A percentile compares a stretch with the other conserved stretches of the same genome.
These are phyloP conservation scores for Sporormia fimetaria DNA, from an alignment of 495 filamentous ascomycete species.

Conservation along the genomic window DNA sequence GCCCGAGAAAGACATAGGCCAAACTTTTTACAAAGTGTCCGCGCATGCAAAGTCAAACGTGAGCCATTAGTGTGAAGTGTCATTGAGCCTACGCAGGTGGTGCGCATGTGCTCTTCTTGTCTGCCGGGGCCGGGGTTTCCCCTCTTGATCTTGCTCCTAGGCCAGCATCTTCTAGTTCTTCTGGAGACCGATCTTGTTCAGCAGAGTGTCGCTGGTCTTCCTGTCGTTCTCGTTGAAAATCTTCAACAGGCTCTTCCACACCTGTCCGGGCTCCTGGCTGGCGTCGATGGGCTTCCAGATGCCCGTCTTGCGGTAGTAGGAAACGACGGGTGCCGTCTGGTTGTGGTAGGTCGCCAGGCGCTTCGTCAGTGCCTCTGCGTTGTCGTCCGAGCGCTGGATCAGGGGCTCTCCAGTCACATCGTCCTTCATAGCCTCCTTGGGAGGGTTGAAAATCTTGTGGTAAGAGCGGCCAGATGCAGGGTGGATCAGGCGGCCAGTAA, in stretches of 20 bases:
- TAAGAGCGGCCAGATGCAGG: constrained; percentile 92
- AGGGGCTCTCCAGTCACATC: constrained; percentile 94
- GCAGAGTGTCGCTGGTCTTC: constrained; percentile 29
- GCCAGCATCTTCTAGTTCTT: constrained; percentile 28
- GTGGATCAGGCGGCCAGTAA: constrained; percentile 93
- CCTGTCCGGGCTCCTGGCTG: constrained; percentile 87
- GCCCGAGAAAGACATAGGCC: too few species aligned
- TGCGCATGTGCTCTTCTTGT: background rate
- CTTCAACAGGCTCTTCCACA: constrained; percentile 84
- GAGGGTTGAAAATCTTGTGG: constrained; percentile 98
- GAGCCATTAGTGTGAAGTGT: constrained; percentile 4
- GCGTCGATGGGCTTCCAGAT: constrained; percentile 97
- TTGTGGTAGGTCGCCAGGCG: constrained; percentile 84
- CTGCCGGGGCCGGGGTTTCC: background rate
- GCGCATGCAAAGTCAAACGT: constrained; percentile 8
- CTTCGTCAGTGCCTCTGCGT: constrained; percentile 94
- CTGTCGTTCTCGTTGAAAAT: constrained; percentile 61
- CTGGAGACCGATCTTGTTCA: constrained; percentile 39
- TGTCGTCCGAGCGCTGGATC: constrained; percentile 93
- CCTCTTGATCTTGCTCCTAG: background rate
- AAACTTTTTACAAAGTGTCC: too few species aligned
- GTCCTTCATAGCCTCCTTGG: constrained; percentile 85
- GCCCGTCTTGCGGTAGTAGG: constrained; percentile 91
- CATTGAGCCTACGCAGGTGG: background rate
- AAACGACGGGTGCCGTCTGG: constrained; percentile 84